A percentile compares a stretch with the other conserved stretches of the same genome.
Evolutionary conservation across 495 filamentous ascomycete genomes (phyloP).

Genomic region (Evernia prunastri): DNA sequence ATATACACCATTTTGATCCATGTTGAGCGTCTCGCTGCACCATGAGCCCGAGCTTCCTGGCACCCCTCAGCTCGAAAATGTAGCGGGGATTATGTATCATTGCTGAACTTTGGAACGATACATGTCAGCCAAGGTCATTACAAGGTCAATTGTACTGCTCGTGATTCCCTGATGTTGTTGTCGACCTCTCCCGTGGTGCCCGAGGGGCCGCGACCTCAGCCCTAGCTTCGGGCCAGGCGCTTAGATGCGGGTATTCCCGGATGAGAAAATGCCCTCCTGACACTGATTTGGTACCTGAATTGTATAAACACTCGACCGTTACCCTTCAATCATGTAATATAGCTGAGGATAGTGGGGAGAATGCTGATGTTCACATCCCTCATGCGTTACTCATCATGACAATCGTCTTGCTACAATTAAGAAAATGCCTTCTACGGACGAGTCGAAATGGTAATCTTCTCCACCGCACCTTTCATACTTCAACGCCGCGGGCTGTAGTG

Average conservation of each 20-base stretch:
- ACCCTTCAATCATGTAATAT: not conserved
- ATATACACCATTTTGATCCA: not conserved
- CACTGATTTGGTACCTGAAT: slow-evolving; percentile 1
- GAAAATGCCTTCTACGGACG: not conserved
- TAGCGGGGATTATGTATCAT: not conserved
- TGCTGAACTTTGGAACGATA: no score
- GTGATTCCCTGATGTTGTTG: no score
- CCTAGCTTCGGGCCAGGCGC: not conserved
- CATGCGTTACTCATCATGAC: not conserved
- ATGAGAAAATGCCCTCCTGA: not conserved
- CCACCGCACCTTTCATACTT: slow-evolving; percentile 50
- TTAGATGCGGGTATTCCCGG: not conserved
- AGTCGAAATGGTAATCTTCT: not conserved
- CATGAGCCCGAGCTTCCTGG: not conserved
- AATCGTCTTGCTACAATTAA: not conserved
- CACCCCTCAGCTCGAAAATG: not conserved
- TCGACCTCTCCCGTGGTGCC: no score
- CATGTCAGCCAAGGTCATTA: no score
- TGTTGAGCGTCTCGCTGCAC: not conserved
- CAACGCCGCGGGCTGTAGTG: slow-evolving; percentile 51
- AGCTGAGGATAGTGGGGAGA: not conserved
- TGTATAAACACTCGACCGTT: not conserved
- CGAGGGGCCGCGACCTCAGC: not conserved
- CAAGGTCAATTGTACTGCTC: no score
- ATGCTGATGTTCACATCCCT: not conserved